Evolutionary conservation across 306 rosid species (phyloP), one percentile per base, ranked within the genome.

Genomic region (Datisca glomerata): DNA sequence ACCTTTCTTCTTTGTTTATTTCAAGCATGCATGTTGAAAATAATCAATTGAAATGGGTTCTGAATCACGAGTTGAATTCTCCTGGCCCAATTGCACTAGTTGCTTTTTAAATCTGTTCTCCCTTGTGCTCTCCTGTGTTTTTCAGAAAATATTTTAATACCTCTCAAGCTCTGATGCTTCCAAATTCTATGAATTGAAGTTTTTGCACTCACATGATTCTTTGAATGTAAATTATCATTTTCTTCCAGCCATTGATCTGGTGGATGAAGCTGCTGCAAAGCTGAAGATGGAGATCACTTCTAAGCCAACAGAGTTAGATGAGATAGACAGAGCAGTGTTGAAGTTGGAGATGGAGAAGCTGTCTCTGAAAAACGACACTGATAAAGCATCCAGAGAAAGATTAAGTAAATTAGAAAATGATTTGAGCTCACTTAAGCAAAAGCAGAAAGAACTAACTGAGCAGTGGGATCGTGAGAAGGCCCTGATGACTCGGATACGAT

Each of bases 251-350:
- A 91, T 91, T 61, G 95, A 91, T 70, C 92, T 84, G 17, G 98
- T 91, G 23, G 98, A 91, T 60, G 98, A 91, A 66, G 95, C 98
- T 56, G 98, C 96, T 49, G 96, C 98, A 15, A 84, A 84, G 67
- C 70, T 91, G 71, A 91, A 84, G 69, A 84, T 91, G 92, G 95
- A 91, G 65, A 84, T 91, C 43, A 80, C 98, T 41, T 91, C 95
- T 33, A 91, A 91, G 76, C 96, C 98, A 51, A 91, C 75, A 0
- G 98, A 91, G 63, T 64, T 91, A 73, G 93, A 84, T 49, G 98
- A 84, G 75, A 52, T 78, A 66, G 98, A 89, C 45, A 66, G 92
- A 63, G 81, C 86, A 0, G 69, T 91, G 49, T 63, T 91, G 49
- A 91, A 89, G 63, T 40, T 91, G 84, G 98, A 91, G 78, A 84